Evolutionary conservation across 352 stramenopile species (phyloP).

Genomic region (Globisporangium splendens): DNA sequence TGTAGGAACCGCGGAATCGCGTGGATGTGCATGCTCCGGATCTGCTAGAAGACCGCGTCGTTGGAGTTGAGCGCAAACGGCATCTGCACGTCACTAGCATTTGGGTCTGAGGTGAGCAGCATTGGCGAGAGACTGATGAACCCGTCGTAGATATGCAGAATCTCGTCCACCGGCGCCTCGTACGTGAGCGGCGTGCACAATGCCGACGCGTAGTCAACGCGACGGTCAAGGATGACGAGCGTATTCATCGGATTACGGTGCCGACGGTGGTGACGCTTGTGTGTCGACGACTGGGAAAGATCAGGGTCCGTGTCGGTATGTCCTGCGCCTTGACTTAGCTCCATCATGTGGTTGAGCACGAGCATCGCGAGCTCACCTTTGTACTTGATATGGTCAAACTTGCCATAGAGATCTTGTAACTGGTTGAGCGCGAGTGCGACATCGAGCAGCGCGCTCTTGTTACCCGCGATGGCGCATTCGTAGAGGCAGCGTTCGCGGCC

Average conservation of each 20-base stretch:
- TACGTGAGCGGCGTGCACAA: slow-evolving; percentile 71
- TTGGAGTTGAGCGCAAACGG: slow-evolving; percentile 55
- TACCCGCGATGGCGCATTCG: slow-evolving; percentile 41
- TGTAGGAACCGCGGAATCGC: slow-evolving; percentile 49
- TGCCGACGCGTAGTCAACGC: slow-evolving; percentile 62
- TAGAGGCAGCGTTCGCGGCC: slow-evolving; percentile 48
- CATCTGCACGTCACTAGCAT: slow-evolving; percentile 12
- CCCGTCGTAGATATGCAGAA: slow-evolving; percentile 59
- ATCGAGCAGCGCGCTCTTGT: slow-evolving; percentile 49
- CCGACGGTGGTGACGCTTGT: neutral
- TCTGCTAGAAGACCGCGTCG: slow-evolving; percentile 50
- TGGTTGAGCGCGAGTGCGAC: slow-evolving; percentile 42
- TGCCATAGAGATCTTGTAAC: slow-evolving; percentile 53
- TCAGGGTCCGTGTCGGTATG: slow-evolving; percentile 1
- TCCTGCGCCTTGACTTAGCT: slow-evolving; percentile 31
- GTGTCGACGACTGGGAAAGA: too few species aligned
- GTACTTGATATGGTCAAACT: slow-evolving; percentile 71
- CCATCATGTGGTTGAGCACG: slow-evolving; percentile 63
- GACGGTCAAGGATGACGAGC: slow-evolving; percentile 69
- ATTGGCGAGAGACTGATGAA: slow-evolving; percentile 38
- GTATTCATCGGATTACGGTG: slow-evolving; percentile 35
- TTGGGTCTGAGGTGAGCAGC: slow-evolving; percentile 36
- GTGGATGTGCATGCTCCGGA: slow-evolving; percentile 65
- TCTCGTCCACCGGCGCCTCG: slow-evolving; percentile 62
- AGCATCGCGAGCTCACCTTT: slow-evolving; percentile 73